Evolutionary conservation across 768 basidiomycete species (phyloP).

Genomic region (Plicaturopsis crispa): DNA sequence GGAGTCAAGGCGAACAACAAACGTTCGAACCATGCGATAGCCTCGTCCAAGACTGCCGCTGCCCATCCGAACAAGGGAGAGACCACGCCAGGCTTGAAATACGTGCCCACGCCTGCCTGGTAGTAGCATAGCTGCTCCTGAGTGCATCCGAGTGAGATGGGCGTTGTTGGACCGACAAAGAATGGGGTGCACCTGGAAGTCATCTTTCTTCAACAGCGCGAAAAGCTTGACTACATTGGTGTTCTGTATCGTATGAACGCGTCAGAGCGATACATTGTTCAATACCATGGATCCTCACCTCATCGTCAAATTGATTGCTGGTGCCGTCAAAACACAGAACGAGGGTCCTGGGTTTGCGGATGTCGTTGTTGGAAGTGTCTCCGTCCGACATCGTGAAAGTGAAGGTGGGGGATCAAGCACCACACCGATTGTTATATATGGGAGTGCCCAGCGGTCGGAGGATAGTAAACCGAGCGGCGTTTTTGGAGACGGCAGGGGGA

Average conservation of each 20-base stretch:
- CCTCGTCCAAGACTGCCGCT: slow-evolving; percentile 58
- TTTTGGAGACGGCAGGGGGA: too few relatives aligned
- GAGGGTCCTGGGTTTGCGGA: too few relatives aligned
- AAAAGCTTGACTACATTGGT: slow-evolving; percentile 71
- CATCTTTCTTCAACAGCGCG: slow-evolving; percentile 55
- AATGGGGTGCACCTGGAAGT: too few relatives aligned
- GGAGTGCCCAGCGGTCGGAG: too few relatives aligned
- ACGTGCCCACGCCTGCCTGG: slow-evolving; percentile 45
- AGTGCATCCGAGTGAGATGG: too few relatives aligned
- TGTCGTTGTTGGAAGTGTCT: too few relatives aligned
- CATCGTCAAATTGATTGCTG: slow-evolving; percentile 21
- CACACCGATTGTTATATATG: too few relatives aligned
- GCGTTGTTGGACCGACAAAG: too few relatives aligned
- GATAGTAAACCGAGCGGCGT: too few relatives aligned
- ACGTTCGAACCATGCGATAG: slow-evolving; percentile 59
- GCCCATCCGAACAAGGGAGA: slow-evolving; percentile 49
- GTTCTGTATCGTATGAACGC: slow-evolving; percentile 27
- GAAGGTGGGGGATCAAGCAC: too few relatives aligned
- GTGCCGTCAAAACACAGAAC: slow-evolving; percentile 48
- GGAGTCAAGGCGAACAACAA: neutral
- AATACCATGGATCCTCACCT: slow-evolving; percentile 16
- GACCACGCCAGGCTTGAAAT: slow-evolving; percentile 59
- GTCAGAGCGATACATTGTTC: neutral
- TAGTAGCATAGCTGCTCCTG: slow-evolving; percentile 64
- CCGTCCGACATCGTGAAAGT: too few relatives aligned